Evolutionary conservation across 169 alveolate species (phyloP).

Genomic region (Plasmodium vivax): DNA sequence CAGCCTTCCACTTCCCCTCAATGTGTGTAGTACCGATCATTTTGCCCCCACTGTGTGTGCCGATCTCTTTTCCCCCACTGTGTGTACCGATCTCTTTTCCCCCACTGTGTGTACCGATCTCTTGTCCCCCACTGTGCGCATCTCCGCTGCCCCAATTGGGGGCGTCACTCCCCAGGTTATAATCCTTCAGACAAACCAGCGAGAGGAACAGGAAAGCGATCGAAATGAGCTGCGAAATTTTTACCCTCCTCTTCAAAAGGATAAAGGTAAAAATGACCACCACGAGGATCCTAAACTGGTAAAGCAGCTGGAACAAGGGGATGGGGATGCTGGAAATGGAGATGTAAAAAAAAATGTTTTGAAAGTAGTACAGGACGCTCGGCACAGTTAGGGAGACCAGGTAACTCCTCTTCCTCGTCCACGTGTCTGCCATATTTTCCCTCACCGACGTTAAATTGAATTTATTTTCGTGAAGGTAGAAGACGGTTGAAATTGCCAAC

Average conservation of each 20-base stretch:
- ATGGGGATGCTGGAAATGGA: conserved; percentile 37
- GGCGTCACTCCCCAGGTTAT: not conserved
- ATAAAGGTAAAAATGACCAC: conserved; percentile 36
- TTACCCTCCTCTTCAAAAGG: conserved; percentile 23
- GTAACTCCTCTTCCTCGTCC: not conserved
- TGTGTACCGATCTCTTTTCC: too few relatives aligned
- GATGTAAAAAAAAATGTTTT: conserved; percentile 40
- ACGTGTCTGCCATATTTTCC: not conserved
- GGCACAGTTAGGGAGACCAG: conserved; percentile 20
- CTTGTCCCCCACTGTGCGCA: too few relatives aligned
- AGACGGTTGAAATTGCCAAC: not conserved
- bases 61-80: not conserved
- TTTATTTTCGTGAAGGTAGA: conserved; percentile 19
- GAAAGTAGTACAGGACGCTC: conserved; percentile 47
- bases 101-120: too few relatives aligned
- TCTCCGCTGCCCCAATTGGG: not conserved
- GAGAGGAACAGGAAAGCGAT: conserved; percentile 39
- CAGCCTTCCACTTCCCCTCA: too few relatives aligned
- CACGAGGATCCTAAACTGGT: conserved; percentile 41
- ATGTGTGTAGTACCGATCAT: too few relatives aligned
- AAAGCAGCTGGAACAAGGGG: conserved; percentile 57
- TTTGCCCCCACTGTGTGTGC: too few relatives aligned
- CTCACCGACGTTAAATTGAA: conserved; percentile 4
- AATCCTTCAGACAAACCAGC: conserved; percentile 55
- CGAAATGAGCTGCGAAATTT: conserved; percentile 12